Evolutionary conservation across 805 yeast genomes (phyloP), one percentile per base, ranked within the genome.

Genomic region (Candida berthetii): DNA sequence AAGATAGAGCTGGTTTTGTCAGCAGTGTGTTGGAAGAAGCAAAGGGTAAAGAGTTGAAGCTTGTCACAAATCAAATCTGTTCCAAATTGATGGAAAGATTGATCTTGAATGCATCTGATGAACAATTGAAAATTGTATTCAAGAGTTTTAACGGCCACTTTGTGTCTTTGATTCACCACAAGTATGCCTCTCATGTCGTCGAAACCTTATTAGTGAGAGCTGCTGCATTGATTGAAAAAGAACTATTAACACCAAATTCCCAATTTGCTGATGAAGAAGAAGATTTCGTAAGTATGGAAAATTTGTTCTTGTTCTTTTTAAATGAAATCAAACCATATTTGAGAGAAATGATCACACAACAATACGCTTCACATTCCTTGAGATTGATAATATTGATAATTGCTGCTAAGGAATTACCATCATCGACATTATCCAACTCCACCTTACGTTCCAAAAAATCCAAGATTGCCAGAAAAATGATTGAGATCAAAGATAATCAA

Each of bases 21-120:
- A 62, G 73, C 3, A 82, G 93, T 52, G 85, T 91, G 2, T 71
- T 90, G 49, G 91, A 83, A 48, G 99, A 93, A 65, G 76, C 89
- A 18, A 71, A 74, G 37, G 96, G 96, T 2, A 89, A 90, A 53
- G 98, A 91, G 62, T 68, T 93, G 50, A 91, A 93, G 61, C 70
- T 91, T 33, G 96, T 85, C 4, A 91, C 96, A 3, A 90, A 91
- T 56, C 97, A 90, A 57, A 88, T 91, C 43, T 89, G 97, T 61
- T 91, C 98, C 19, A 91, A 91, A 59, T 70, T 93, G 44, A 72
- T 93, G 69, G 99, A 91, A 62, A 72, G 99, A 56, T 66, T 91
- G 46, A 74, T 91, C n/a, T 62, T 85, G 34, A 65, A 69, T 16
- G 82, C 90, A 14, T 69, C 73, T 22, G 82, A 79, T 46, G 66